Conservation (phyloP, 768 basidiomycete genomes). For the Dentipellis sp. region DNA sequence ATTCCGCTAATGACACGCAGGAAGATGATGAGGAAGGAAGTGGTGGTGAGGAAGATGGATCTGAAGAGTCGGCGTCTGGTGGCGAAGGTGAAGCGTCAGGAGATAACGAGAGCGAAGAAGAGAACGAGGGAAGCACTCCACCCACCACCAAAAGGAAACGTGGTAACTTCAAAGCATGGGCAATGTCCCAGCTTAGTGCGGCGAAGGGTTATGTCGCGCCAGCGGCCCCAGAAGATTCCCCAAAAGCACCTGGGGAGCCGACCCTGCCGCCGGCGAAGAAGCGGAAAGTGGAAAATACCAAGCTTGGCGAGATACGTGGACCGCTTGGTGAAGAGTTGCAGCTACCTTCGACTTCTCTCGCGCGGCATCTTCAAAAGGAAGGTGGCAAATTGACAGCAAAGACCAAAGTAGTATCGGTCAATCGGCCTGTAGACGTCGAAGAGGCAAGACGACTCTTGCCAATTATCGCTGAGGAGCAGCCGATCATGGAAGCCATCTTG, state of each 20-base stretch:
- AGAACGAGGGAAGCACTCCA: slow-evolving; percentile 17
- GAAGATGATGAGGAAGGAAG: slow-evolving; percentile 2
- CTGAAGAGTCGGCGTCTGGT: background rate
- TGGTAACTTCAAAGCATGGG: slow-evolving; percentile 84
- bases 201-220: slow-evolving; percentile 34
- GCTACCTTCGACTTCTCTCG: slow-evolving; percentile 59
- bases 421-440: slow-evolving; percentile 61
- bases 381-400: slow-evolving; percentile 6
- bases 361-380: slow-evolving; percentile 32
- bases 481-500: slow-evolving; percentile 85
- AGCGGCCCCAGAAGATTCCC: background rate
- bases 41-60: background rate
- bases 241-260: background rate
- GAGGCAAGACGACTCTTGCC: slow-evolving; percentile 75
- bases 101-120: slow-evolving; percentile 8
- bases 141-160: slow-evolving; percentile 27
- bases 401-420: slow-evolving; percentile 41
- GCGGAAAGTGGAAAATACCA: slow-evolving; percentile 30
- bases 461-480: slow-evolving; percentile 88
- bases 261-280: slow-evolving; percentile 29
- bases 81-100: slow-evolving; percentile 17
- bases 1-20: slow-evolving; percentile 51
- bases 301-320: slow-evolving; percentile 48
- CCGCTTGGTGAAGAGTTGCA: slow-evolving; percentile 69
- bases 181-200: slow-evolving; percentile 59